phyloP scores from a whole-genome alignment of 345 rosid genomes.

The Gossypium ekmanianum region DNA sequence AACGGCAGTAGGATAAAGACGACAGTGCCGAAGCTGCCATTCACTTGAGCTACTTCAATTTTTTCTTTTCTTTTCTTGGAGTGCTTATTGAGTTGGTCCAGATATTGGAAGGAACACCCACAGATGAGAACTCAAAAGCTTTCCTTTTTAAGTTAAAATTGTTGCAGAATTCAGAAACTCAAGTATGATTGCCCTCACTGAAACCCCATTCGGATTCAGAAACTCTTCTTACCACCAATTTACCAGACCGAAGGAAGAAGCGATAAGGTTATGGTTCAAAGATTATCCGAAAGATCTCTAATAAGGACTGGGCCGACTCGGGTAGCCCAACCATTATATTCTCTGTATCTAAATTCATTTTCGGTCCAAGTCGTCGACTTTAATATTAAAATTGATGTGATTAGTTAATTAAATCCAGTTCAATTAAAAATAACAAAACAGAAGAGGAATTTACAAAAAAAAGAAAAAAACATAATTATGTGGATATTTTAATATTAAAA shows the following conservation, averaged over 20 bases:
- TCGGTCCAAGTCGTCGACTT: too few species aligned
- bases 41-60: background rate
- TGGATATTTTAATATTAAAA: too few species aligned
- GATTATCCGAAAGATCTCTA: background rate
- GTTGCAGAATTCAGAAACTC: background rate
- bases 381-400: too few species aligned
- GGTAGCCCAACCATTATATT: background rate
- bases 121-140: background rate
- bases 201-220: background rate
- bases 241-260: background rate
- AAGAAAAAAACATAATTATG: too few species aligned
- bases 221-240: constrained; percentile 5
- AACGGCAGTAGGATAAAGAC: constrained; percentile 18
- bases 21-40: constrained; percentile 21
- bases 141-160: background rate
- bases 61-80: too few species aligned
- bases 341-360: too few species aligned
- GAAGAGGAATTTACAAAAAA: too few species aligned
- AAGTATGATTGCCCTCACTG: background rate
- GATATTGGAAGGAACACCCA: background rate
- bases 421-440: too few species aligned
- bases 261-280: constrained; percentile 8
- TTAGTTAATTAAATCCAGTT: too few species aligned
- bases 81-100: background rate
- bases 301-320: background rate